phyloP scores from a whole-genome alignment of 345 rosid species.

The Camelina hispida region DNA sequence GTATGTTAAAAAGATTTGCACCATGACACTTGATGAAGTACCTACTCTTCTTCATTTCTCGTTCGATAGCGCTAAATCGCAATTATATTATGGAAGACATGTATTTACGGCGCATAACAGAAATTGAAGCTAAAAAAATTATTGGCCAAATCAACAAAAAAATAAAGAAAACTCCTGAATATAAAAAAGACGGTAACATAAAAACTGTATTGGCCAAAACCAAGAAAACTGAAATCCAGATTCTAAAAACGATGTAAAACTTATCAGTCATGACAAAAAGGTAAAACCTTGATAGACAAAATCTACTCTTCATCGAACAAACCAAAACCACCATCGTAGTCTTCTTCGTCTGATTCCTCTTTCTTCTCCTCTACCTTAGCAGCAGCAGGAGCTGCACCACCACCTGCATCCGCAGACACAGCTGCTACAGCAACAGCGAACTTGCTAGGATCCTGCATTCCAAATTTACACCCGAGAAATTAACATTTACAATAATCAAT shows the following conservation, averaged over 20 bases:
- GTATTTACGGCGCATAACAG: neutral
- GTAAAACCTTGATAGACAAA: neutral
- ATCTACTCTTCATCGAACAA: conserved; percentile 42
- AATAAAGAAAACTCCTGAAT: neutral
- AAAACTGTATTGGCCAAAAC: conserved; percentile 25
- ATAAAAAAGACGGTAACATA: conserved; percentile 5
- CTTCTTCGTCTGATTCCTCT: conserved; percentile 48
- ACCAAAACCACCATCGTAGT: conserved; percentile 44
- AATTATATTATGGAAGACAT: neutral
- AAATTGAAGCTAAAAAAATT: neutral
- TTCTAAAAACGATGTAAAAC: conserved; percentile 24
- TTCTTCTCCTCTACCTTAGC: conserved; percentile 46
- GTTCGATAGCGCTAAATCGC: neutral
- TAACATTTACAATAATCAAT: neutral
- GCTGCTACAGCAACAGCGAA: conserved; percentile 45
- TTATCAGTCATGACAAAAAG: conserved; percentile 28
- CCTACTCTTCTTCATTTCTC: too few relatives aligned
- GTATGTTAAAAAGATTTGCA: neutral
- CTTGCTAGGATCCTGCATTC: conserved; percentile 50
- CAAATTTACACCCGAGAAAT: neutral
- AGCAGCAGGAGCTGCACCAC: conserved; percentile 37
- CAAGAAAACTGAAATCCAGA: conserved; percentile 14
- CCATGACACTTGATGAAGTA: neutral
- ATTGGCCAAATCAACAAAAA: neutral
- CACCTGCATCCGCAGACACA: conserved; percentile 41